Base-by-base conservation (phyloP, 768 basidiomycete species). In the Gyrodon lividus region DNA sequence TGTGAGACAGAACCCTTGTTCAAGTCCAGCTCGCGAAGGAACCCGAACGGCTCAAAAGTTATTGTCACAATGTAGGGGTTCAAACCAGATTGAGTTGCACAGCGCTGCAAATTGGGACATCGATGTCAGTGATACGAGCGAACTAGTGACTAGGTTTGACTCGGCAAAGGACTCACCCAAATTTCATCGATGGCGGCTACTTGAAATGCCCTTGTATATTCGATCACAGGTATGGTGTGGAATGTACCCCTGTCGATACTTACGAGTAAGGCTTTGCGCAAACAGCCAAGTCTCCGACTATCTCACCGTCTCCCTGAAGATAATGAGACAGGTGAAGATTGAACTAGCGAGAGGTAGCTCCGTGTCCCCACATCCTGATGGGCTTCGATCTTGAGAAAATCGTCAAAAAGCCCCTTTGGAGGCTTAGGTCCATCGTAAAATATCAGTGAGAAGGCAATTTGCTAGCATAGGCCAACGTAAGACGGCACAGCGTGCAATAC, bases 391-490 rank as follows among this genome's bases (percentile, higher is more conserved):
- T 56, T 59, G 52, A 67, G 13, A 13, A 83, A 69, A 8, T 33
- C 50, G 13, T 70, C 64, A 31, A 69, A 70, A 4, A 60, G 43
- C 22, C 64, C 62, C 10, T 49, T 26, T 26, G 63, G 67, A 20
- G 59, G 58, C 14, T 52, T 47, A 35, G 67, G 82, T 0, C 56
- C 78, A 57, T 86, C 79, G 56, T 87, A 86, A 65, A 86, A 87
- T 20, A 86, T 46, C 3, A 80, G 47, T 7, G 68, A 63, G 50
- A 64, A 60, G 43, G 53, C 51, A 28, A 58, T 31, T 37, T 40
- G 42, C 65, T 60, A 39, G 1, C 48, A 23, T 5, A 42, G 23
- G 31, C 10, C 13, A 12, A 14, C 5, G 13, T 31, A 31, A 31
- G 13, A 31, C 31, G 12, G 31, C 13, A 31, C 13, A 31, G 5